Evolutionary conservation across 768 basidiomycete genomes (phyloP), one percentile per base, ranked within the genome.

Genomic region (Ephemerocybe angulata): DNA sequence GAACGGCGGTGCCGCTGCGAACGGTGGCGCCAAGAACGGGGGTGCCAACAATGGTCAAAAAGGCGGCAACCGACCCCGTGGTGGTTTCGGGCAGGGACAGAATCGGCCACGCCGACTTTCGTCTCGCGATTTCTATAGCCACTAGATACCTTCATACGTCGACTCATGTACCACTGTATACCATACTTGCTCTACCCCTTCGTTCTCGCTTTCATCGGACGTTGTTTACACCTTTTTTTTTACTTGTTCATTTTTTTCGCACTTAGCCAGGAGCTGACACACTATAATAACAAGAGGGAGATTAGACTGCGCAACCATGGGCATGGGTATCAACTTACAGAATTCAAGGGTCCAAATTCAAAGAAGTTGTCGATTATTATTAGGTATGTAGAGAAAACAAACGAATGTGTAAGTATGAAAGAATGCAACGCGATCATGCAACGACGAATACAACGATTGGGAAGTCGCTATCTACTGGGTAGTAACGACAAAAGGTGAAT

Each of bases 281-380:
- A 15, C 60, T 55, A 61, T 53, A 38, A 50, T 44, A 38, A 51
- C 22, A 33, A 54, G 57, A 58, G 54, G 33, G 30, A 46, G 15
- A 46, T 49, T 49, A 49, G 47, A 30, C 47, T 30, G 13, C 47
- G 47, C 47, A 49, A 7, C 21, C 33, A 19, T 13, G 5, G 5
- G 38, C 7, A n/a, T n/a, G 38, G 38, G n/a, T 19, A 41, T 10
- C 15, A 41, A 35, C 33, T 35, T n/a, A n/a, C n/a, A n/a, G n/a
- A n/a, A n/a, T n/a, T n/a, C n/a, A n/a, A n/a, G n/a, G n/a, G n/a
- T n/a, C n/a, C n/a, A n/a, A n/a, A n/a, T n/a, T n/a, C n/a, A n/a
- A n/a, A n/a, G n/a, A n/a, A n/a, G n/a, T n/a, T n/a, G n/a, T n/a
- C n/a, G n/a, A n/a, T n/a, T n/a, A n/a, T n/a, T n/a, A n/a, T n/a